Base-by-base conservation (phyloP, 495 filamentous ascomycete species). In the Jackrogersella multiformis region DNA sequence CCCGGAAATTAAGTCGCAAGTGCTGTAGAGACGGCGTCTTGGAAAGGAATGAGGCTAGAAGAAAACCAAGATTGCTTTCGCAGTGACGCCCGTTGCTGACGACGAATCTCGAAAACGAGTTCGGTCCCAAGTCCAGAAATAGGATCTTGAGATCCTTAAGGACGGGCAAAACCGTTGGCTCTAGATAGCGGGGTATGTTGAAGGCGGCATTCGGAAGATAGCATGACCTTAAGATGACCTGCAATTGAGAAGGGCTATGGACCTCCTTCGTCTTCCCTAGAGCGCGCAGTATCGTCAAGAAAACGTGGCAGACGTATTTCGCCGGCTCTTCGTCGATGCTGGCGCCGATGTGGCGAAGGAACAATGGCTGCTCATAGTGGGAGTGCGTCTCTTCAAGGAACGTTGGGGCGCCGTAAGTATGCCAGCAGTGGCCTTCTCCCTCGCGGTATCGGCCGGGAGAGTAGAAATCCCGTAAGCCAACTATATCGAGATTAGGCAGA, bases 381-480 rank as follows among this genome's bases (percentile, higher is more conserved):
- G 18, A 24, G 6, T 54, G 48, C 2, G 68, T 76, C 5, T 64
- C 48, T 2, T 26, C 5, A 0, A 7, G 0, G 21, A 81, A 54
- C 1, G 75, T 79, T 3, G 42, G 53, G 26, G 64, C 41, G 20
- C 78, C 79, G 34, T 79, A 82, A 66, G 78, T 78, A 8, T 59
- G 6, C 71, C 69, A 72, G n/a, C 0, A 0, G 0, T 48, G n/a
- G 7, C 56, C 28, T 2, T 4, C 7, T 7, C 71, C 72, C 20
- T 83, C 64, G 15, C 58, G 65, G 38, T 16, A 12, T 35, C 57
- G 61, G 15, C 45, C 60, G 38, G n/a, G 5, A 2, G 74, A 74
- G 54, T 56, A 38, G 68, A 77, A 86, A 58, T 86, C 81, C 34
- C 84, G 80, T 10, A 87, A 67, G 41, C 81, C 82, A 15, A 86